phyloP scores from a whole-genome alignment of 2,329 filamentous ascomycete species.

The Pseudogymnoascus sp. region DNA sequence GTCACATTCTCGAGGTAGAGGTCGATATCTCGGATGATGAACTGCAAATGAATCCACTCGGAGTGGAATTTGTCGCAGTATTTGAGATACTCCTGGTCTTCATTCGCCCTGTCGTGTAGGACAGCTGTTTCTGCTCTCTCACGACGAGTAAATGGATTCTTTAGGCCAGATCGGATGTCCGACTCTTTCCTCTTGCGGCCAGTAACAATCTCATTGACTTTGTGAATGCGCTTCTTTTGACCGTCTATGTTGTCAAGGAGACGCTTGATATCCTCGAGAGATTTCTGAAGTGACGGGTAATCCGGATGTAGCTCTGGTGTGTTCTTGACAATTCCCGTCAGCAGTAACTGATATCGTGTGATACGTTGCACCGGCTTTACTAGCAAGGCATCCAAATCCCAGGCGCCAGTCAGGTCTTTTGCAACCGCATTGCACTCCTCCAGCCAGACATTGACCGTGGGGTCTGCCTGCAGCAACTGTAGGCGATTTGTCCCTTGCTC shows the following conservation, averaged over 20 bases:
- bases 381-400: slow-evolving; percentile 91
- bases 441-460: slow-evolving; percentile 73
- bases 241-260: slow-evolving; percentile 87
- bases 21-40: slow-evolving; percentile 82
- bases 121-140: slow-evolving; percentile 27
- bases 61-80: slow-evolving; percentile 83
- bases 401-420: slow-evolving; percentile 85
- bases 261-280: slow-evolving; percentile 44
- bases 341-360: slow-evolving; percentile 84
- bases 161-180: slow-evolving; percentile 75
- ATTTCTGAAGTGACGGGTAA: slow-evolving; percentile 53
- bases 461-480: slow-evolving; percentile 57
- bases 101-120: slow-evolving; percentile 45
- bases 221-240: slow-evolving; percentile 87
- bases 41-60: slow-evolving; percentile 85
- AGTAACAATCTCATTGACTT: slow-evolving; percentile 79
- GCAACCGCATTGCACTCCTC: slow-evolving; percentile 89
- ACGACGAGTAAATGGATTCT: slow-evolving; percentile 76
- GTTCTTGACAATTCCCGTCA: slow-evolving; percentile 71
- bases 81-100: slow-evolving; percentile 76
- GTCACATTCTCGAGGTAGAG: slow-evolving; percentile 80
- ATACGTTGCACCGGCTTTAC: slow-evolving; percentile 96
- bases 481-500: slow-evolving; percentile 56
- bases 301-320: slow-evolving; percentile 84
- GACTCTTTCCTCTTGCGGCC: slow-evolving; percentile 81